A percentile compares a stretch with the other conserved stretches of the same genome.
Evolutionary conservation across 2,329 filamentous ascomycete species (phyloP).

Genomic region (Ceratocystis diversiconidia): DNA sequence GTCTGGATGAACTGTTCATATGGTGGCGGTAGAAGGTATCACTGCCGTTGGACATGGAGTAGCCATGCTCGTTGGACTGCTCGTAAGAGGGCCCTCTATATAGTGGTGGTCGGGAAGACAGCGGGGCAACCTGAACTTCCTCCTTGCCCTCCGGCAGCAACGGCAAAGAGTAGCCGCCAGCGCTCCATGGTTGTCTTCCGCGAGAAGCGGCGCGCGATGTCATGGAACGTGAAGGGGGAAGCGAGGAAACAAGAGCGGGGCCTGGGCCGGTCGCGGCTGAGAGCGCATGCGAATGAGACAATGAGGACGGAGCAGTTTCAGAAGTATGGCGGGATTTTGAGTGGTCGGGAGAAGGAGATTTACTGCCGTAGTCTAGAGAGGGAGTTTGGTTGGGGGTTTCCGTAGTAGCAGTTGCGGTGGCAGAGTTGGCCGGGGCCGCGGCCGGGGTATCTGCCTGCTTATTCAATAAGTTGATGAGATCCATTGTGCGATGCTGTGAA

Average conservation of each 20-base stretch:
- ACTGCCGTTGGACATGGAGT: slow-evolving; percentile 20
- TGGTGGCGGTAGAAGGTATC: slow-evolving; percentile 21
- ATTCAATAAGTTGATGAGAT: slow-evolving; percentile 17
- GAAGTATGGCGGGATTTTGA: slow-evolving; percentile 16
- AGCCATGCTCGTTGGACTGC: slow-evolving; percentile 16
- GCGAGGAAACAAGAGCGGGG: slow-evolving; percentile 1
- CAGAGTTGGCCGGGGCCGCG: neutral
- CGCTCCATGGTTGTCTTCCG: slow-evolving; percentile 34
- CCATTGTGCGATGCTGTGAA: slow-evolving; percentile 6
- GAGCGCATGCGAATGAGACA: neutral
- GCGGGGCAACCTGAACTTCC: slow-evolving; percentile 19
- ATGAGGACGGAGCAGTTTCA: slow-evolving; percentile 12
- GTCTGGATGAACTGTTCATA: slow-evolving; percentile 20
- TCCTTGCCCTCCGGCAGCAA: slow-evolving; percentile 28
- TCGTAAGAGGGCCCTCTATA: slow-evolving; percentile 18
- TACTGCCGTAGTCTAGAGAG: slow-evolving; percentile 16
- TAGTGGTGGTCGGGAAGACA: slow-evolving; percentile 10
- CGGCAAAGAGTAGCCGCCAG: slow-evolving; percentile 35
- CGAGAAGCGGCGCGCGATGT: slow-evolving; percentile 22
- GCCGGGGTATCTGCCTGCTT: slow-evolving; percentile 12
- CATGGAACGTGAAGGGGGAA: slow-evolving; percentile 11
- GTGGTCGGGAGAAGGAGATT: slow-evolving; percentile 26
- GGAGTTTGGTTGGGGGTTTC: slow-evolving; percentile 15
- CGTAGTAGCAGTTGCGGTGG: neutral
- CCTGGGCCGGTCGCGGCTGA: slow-evolving; percentile 7